phyloP scores from a whole-genome alignment of 495 filamentous ascomycete species.

The Polyplosphaeria fusca region DNA sequence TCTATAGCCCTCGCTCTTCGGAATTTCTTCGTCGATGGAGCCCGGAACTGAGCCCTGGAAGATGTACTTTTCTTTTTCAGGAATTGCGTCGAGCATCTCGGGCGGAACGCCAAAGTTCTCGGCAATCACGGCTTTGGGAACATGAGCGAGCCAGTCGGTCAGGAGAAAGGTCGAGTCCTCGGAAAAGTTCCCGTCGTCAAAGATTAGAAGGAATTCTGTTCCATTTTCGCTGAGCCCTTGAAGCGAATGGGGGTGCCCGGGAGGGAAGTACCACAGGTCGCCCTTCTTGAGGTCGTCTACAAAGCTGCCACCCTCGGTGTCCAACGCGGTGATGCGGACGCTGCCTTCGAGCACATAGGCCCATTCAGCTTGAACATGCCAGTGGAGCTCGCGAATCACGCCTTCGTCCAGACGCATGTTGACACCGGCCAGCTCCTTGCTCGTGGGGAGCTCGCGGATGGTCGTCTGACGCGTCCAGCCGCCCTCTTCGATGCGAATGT shows the following conservation, averaged over 20 bases:
- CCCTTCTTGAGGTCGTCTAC: constrained; percentile 67
- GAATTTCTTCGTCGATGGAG: constrained; percentile 48
- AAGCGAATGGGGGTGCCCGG: constrained; percentile 65
- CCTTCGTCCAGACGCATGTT: constrained; percentile 72
- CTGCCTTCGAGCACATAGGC: constrained; percentile 61
- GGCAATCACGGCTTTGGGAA: constrained; percentile 58
- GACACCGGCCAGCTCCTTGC: constrained; percentile 69
- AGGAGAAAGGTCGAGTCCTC: constrained; percentile 69
- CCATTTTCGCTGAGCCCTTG: constrained; percentile 64
- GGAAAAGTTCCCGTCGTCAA: constrained; percentile 65
- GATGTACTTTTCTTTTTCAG: constrained; percentile 63
- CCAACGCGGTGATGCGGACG: constrained; percentile 55
- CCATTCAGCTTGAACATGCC: constrained; percentile 72
- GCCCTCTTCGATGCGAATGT: constrained; percentile 53
- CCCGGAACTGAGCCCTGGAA: constrained; percentile 64
- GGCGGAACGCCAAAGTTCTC: constrained; percentile 64
- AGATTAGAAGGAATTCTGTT: constrained; percentile 68
- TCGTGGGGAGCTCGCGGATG: constrained; percentile 65
- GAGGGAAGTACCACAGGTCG: constrained; percentile 75
- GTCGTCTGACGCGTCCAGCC: constrained; percentile 72
- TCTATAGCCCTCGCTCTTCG: constrained; percentile 47
- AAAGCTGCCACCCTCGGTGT: constrained; percentile 65
- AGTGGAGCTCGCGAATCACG: constrained; percentile 70
- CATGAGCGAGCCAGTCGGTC: constrained; percentile 66
- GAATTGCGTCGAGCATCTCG: constrained; percentile 57